phyloP scores from a whole-genome alignment of 805 yeast genomes.

The Candida lessepsii region DNA sequence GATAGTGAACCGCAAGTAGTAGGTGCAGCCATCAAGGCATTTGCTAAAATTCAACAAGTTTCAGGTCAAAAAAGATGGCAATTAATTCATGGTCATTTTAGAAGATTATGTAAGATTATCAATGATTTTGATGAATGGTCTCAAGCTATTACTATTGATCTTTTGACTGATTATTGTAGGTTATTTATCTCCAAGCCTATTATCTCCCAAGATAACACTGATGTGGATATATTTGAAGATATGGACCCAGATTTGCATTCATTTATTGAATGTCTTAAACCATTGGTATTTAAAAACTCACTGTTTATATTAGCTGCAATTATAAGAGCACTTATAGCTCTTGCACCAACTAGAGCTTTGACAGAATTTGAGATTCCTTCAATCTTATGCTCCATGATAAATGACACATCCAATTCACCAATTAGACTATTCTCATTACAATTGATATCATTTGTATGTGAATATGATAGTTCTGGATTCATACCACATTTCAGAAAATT shows the following conservation, averaged over 20 bases:
- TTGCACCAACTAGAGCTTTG: slow-evolving; percentile 58
- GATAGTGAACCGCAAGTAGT: slow-evolving; percentile 70
- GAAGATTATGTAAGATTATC: slow-evolving; percentile 51
- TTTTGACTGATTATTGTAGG: slow-evolving; percentile 67
- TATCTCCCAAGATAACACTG: slow-evolving; percentile 20
- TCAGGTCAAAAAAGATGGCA: slow-evolving; percentile 46
- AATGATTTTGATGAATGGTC: slow-evolving; percentile 70
- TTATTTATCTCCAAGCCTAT: slow-evolving; percentile 57
- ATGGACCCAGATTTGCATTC: slow-evolving; percentile 57
- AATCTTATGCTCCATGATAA: slow-evolving; percentile 47
- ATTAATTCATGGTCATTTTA: slow-evolving; percentile 68
- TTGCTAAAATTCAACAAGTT: slow-evolving; percentile 48
- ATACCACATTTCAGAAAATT: slow-evolving; percentile 44
- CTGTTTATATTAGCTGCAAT: slow-evolving; percentile 62
- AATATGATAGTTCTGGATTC: slow-evolving; percentile 30
- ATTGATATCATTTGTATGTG: slow-evolving; percentile 41
- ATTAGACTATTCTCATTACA: slow-evolving; percentile 41
- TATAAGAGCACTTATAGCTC: slow-evolving; percentile 52
- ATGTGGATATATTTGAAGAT: slow-evolving; percentile 38
- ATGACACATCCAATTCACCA: slow-evolving; percentile 22
- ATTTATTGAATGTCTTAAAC: slow-evolving; percentile 48
- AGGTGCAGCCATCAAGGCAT: slow-evolving; percentile 62
- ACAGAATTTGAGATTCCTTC: slow-evolving; percentile 48
- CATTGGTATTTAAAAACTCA: slow-evolving; percentile 51
- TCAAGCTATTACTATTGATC: slow-evolving; percentile 55